Evolutionary conservation across 2,329 filamentous ascomycete genomes (phyloP).

Genomic region (Teratosphaeria epicoccoides): DNA sequence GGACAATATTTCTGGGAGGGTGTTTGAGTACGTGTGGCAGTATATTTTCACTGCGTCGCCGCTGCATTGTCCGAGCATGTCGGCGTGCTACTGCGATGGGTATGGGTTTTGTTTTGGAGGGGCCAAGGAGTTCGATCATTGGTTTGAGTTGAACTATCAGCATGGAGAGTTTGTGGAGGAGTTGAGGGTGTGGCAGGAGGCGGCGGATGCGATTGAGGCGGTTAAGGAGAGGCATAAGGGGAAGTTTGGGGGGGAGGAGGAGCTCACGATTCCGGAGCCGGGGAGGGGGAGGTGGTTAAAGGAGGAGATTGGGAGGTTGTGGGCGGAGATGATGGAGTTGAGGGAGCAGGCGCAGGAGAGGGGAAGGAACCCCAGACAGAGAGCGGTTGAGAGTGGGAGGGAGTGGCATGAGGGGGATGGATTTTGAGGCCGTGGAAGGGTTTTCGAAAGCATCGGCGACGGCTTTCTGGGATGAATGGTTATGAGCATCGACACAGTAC

Average conservation of each 20-base stretch:
- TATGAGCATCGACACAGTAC: too few relatives aligned
- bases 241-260: conserved; percentile 32
- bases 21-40: conserved; percentile 57
- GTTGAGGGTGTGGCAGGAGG: conserved; percentile 33
- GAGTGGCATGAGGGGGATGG: conserved; percentile 47
- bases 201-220: conserved; percentile 27
- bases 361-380: conserved; percentile 40
- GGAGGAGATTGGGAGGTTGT: conserved; percentile 34
- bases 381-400: conserved; percentile 44
- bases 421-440: conserved; percentile 30
- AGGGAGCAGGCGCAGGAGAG: conserved; percentile 38
- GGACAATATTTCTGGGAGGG: conserved; percentile 47
- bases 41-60: conserved; percentile 47
- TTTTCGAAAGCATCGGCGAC: too few relatives aligned
- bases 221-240: conserved; percentile 28
- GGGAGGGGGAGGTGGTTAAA: conserved; percentile 36
- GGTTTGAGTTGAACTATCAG: conserved; percentile 36
- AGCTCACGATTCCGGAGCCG: conserved; percentile 28
- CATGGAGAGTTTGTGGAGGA: conserved; percentile 33
- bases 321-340: conserved; percentile 32
- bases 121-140: conserved; percentile 38
- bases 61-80: conserved; percentile 41
- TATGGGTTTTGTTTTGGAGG: conserved; percentile 52
- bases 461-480: too few relatives aligned
- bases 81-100: conserved; percentile 53